Evolutionary conservation across 2,329 filamentous ascomycete species (phyloP).

Genomic region (Rosellinia necatrix): DNA sequence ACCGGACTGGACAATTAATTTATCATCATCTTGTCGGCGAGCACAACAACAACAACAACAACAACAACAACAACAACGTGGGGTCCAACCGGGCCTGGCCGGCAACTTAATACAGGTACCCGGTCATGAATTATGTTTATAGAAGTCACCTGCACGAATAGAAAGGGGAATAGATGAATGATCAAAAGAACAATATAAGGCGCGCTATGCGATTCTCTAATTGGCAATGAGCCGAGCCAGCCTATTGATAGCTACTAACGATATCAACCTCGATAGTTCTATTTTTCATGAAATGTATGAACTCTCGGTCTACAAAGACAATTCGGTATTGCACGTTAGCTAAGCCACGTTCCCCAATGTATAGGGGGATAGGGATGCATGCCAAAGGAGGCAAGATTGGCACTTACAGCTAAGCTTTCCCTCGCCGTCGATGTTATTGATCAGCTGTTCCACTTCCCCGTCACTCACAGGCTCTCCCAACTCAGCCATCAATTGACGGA

Average conservation of each 20-base stretch:
- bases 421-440: conserved; percentile 43
- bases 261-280: conserved; percentile 39
- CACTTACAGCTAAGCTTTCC: conserved; percentile 45
- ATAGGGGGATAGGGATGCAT: background rate
- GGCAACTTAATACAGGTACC: no score
- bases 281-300: conserved; percentile 43
- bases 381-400: conserved; percentile 24
- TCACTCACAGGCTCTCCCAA: conserved; percentile 43
- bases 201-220: background rate
- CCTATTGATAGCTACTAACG: conserved; percentile 32
- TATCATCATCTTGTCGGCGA: background rate
- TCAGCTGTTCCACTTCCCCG: conserved; percentile 41
- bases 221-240: background rate
- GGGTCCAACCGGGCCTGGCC: no score
- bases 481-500: conserved; percentile 41
- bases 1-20: conserved; percentile 48
- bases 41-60: background rate
- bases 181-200: no score
- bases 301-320: conserved; percentile 28
- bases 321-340: background rate
- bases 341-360: background rate
- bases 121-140: no score
- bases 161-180: no score
- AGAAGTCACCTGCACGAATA: no score
- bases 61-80: no score